phyloP scores from a whole-genome alignment of 2,329 filamentous ascomycete genomes.

The Nannizziopsis arthrosporioides region DNA sequence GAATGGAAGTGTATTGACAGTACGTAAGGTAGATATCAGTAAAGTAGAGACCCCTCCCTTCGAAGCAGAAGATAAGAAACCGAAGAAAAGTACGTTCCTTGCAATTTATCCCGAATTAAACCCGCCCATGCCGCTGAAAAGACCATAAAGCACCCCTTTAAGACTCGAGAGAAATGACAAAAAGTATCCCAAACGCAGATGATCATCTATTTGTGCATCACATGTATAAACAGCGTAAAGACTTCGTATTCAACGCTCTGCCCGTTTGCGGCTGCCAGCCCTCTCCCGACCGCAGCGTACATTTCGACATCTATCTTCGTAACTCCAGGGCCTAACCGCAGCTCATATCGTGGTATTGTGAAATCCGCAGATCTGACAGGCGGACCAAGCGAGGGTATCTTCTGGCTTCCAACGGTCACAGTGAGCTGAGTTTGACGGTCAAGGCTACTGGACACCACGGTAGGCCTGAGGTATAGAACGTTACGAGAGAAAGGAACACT shows the following conservation, averaged over 20 bases:
- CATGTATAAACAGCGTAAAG: constrained; percentile 61
- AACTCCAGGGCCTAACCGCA: constrained; percentile 56
- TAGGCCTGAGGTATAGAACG: constrained; percentile 59
- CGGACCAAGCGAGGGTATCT: constrained; percentile 48
- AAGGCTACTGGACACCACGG: constrained; percentile 51
- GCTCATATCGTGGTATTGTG: constrained; percentile 61
- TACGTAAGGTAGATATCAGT: too few relatives aligned
- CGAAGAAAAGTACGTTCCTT: background rate
- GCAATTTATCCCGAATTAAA: background rate
- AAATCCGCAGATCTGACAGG: constrained; percentile 41
- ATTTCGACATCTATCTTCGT: constrained; percentile 71
- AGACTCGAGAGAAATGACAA: background rate
- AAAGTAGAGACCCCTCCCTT: background rate
- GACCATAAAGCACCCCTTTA: background rate
- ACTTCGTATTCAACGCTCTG: constrained; percentile 60
- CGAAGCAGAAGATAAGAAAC: too few relatives aligned
- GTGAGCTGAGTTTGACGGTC: constrained; percentile 66
- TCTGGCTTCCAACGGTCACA: constrained; percentile 55
- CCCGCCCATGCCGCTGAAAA: constrained; percentile 7
- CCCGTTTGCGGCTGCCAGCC: constrained; percentile 46
- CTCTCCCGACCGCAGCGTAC: constrained; percentile 56
- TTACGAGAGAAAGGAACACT: constrained; percentile 55
- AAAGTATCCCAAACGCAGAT: background rate
- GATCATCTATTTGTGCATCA: constrained; percentile 34
- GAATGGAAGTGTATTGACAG: too few relatives aligned